A percentile compares a stretch with the other conserved stretches of the same genome.
Evolutionary conservation across 2,329 filamentous ascomycete genomes (phyloP).

Genomic region (Endothia cerciana): DNA sequence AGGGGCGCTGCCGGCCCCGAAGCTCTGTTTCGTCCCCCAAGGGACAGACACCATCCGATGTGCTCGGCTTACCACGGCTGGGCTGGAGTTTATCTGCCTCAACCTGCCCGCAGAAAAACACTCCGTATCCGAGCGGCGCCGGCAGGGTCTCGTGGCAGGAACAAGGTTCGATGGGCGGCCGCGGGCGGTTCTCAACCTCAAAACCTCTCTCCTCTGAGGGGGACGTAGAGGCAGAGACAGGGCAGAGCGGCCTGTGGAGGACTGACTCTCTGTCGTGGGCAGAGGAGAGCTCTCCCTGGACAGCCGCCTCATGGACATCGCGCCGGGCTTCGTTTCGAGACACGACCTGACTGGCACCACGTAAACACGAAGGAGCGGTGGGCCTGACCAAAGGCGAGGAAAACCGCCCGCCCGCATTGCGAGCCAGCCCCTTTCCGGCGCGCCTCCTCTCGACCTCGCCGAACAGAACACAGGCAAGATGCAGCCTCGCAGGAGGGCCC

Average conservation of each 20-base stretch:
- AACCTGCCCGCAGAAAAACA: neutral
- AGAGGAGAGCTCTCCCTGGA: neutral
- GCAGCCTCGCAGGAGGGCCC: neutral
- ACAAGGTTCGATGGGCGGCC: neutral
- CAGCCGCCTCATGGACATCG: neutral
- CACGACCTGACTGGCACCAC: constrained; percentile 6
- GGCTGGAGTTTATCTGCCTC: neutral
- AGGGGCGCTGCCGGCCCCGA: neutral
- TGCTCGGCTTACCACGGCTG: neutral
- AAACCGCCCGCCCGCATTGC: constrained; percentile 9
- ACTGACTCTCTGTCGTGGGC: neutral
- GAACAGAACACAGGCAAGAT: neutral
- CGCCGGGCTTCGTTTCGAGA: neutral
- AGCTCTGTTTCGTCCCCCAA: constrained; percentile 8
- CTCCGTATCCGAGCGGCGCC: too few species aligned
- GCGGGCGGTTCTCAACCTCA: neutral
- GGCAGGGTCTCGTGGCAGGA: neutral
- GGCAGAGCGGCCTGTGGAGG: too few species aligned
- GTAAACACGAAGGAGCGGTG: neutral
- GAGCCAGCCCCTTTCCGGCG: constrained; percentile 8
- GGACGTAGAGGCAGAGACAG: too few species aligned
- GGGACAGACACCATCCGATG: neutral
- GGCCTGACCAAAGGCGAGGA: constrained; percentile 9
- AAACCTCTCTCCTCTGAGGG: neutral
- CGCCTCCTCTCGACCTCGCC: neutral